Percentiles rank a stretch among this genome's conserved stretches.
phyloP scores from a whole-genome alignment of 108 stramenopile genomes.

The Bacterosira constricta region DNA sequence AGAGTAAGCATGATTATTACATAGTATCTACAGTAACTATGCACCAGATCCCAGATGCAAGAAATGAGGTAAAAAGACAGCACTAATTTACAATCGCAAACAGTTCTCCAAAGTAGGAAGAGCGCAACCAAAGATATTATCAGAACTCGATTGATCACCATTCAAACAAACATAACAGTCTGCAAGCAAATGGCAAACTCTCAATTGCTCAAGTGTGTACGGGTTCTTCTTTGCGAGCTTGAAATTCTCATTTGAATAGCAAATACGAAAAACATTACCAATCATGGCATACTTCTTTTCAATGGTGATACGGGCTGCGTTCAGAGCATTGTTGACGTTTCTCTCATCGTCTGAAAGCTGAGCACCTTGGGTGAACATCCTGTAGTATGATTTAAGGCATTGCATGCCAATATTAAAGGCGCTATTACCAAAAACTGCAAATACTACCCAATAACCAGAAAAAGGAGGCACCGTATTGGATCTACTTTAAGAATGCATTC shows the following conservation, averaged over 20 bases:
- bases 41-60: too few relatives aligned
- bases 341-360: neutral
- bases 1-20: too few relatives aligned
- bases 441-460: neutral
- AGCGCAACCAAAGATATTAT: too few relatives aligned
- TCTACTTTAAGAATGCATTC: neutral
- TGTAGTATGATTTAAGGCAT: neutral
- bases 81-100: too few relatives aligned
- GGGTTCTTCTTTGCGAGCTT: conserved; percentile 10
- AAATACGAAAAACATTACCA: conserved; percentile 1
- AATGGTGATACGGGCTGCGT: conserved; percentile 3
- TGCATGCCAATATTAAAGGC: neutral
- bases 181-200: conserved; percentile 8
- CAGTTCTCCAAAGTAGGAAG: too few relatives aligned
- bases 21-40: too few relatives aligned
- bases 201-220: conserved; percentile 19
- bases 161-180: conserved; percentile 27
- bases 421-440: neutral
- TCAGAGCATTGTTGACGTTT: neutral
- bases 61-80: too few relatives aligned
- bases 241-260: neutral
- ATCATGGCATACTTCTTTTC: conserved; percentile 7
- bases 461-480: neutral
- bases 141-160: too few relatives aligned
- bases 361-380: neutral